Evolutionary conservation across 148 eudicot genomes (phyloP).

Genomic region (Drosera capensis): DNA sequence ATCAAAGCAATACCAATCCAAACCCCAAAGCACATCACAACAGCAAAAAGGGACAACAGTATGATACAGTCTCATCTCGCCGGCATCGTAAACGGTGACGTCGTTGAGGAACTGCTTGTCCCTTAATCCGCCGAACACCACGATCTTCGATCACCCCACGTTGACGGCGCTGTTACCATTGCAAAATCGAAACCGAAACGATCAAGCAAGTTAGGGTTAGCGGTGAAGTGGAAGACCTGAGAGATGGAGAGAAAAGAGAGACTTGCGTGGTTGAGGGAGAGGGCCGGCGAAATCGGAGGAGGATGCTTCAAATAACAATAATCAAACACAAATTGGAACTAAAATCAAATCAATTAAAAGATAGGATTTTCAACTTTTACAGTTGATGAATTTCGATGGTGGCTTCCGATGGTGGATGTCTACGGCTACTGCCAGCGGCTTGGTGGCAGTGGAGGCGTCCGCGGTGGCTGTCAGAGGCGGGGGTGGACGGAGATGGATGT

Average conservation of each 20-base stretch:
- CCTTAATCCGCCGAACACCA: conserved; percentile 72
- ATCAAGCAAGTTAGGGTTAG: background rate
- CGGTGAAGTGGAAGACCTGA: background rate
- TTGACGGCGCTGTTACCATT: conserved; percentile 91
- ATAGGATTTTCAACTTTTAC: no score
- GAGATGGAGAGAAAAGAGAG: conserved; percentile 1
- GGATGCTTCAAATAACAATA: conserved; percentile 73
- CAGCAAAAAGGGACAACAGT: background rate
- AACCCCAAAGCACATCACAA: background rate
- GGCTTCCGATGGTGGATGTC: no score
- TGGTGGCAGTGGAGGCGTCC: no score
- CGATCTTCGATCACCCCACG: conserved; percentile 69
- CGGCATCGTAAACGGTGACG: conserved; percentile 63
- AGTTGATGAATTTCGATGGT: no score
- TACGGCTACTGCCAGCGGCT: no score
- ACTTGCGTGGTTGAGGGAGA: conserved; percentile 78
- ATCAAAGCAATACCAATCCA: background rate
- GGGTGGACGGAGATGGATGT: no score
- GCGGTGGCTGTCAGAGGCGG: no score
- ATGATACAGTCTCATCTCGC: conserved; percentile 16
- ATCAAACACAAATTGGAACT: no score
- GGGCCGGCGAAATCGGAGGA: conserved; percentile 72
- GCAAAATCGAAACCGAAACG: conserved; percentile 4
- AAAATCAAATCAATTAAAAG: no score
- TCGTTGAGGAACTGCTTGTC: conserved; percentile 79